Conservation (phyloP, 805 yeast species). For the Teunomyces lycoperdinae region DNA sequence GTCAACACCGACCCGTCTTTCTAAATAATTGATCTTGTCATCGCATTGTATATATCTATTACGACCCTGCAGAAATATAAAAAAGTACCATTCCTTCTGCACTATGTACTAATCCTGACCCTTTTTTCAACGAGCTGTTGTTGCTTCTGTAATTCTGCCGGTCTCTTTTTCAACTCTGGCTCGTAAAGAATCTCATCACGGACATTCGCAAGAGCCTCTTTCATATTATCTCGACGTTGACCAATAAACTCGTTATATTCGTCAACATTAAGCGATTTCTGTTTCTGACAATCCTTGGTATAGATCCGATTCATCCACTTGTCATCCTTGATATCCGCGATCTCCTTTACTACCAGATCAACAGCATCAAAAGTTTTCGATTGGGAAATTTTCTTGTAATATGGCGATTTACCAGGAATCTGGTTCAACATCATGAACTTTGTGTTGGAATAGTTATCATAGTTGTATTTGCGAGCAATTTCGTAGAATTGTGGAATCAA, state of each 20-base stretch:
- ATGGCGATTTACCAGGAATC: conserved; percentile 69
- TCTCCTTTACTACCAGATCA: conserved; percentile 32
- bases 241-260: conserved; percentile 13
- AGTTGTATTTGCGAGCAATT: conserved; percentile 55
- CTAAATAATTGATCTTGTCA: background rate
- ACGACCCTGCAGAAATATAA: background rate
- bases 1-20: background rate
- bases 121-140: background rate
- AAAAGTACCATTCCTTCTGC: background rate
- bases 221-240: conserved; percentile 9
- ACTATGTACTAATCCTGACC: background rate
- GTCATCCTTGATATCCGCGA: conserved; percentile 29
- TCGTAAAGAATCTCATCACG: background rate
- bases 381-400: conserved; percentile 55
- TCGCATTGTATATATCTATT: conserved; percentile 2
- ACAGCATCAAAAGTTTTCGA: conserved; percentile 56
- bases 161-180: background rate
- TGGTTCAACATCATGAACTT: conserved; percentile 79
- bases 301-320: conserved; percentile 18
- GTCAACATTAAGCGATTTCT: conserved; percentile 16
- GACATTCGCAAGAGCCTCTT: background rate
- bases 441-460: conserved; percentile 56
- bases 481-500: conserved; percentile 54
- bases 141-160: background rate
- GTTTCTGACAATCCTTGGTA: conserved; percentile 32